Base-by-base conservation (phyloP, 345 rosid species). In the Mangifera indica region DNA sequence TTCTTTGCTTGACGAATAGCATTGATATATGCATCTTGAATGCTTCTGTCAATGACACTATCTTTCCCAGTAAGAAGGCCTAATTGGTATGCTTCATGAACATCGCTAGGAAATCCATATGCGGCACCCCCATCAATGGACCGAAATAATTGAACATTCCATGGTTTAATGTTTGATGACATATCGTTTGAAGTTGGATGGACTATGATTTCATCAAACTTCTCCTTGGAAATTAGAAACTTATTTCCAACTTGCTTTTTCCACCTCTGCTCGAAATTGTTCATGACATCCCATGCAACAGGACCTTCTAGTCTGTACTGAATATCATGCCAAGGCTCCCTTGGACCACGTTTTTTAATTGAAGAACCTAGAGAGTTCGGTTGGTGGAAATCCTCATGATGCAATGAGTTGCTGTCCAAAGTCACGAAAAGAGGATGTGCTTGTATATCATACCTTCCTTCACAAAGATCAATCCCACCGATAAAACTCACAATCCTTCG, bases 321-420 rank as follows among this genome's bases (percentile, higher is more conserved):
- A 66, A 91, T 82, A 75, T 93, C 98, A 42, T 93, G 98, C 98
- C 98, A 93, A 1, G 98, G 98, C 81, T 91, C 97, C 63, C 98
- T 82, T 0, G 98, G 98, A 72, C 98, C 98, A 0, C 98, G 97
- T 58, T 85, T 91, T 49, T 42, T 70, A 4, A 91, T 82, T 0
- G 93, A 88, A 20, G 96, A 61, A 0, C 84, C 85, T 1, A 40
- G 21, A 42, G 91, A 91, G 60, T 88, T 93, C 0, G 97, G 98
- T 66, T 93, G 98, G 62, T 93, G 89, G 86, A 93, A 91, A 79
- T 93, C 97, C 45, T 82, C 64, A 45, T 37, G 48, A 79, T 88
- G 96, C 61, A 84, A 69, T 17, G 53, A 52, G 24, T 70, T 65
- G 67, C 40, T 34, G 40, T 13, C 52, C 17, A 93, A 69, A 34